phyloP scores from a whole-genome alignment of 805 yeast species.

The Teunomyces kruisii region DNA sequence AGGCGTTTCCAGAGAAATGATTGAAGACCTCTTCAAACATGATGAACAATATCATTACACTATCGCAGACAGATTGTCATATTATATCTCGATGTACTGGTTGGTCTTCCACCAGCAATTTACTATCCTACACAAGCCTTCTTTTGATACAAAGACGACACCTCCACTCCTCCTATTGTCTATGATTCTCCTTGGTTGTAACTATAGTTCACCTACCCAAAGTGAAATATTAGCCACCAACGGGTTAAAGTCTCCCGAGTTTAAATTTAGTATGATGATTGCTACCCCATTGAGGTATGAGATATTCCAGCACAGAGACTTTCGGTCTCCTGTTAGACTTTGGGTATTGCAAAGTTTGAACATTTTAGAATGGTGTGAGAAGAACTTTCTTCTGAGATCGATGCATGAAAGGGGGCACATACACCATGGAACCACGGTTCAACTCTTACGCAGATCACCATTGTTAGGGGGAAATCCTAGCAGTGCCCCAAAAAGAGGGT shows the following conservation, averaged over 20 bases:
- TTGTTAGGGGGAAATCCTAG: conserved; percentile 70
- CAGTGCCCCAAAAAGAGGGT: conserved; percentile 22
- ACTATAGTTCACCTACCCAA: conserved; percentile 26
- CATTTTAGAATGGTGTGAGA: conserved; percentile 77
- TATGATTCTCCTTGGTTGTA: conserved; percentile 59
- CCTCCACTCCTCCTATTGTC: conserved; percentile 52
- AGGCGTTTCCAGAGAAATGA: conserved; percentile 19
- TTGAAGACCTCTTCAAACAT: conserved; percentile 28
- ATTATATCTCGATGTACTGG: conserved; percentile 51
- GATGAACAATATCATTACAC: conserved; percentile 20
- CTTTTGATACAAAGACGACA: conserved; percentile 49
- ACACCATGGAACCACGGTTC: conserved; percentile 86
- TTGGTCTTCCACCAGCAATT: conserved; percentile 57
- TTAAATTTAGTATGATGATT: conserved; percentile 44
- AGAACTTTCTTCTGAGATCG: conserved; percentile 63
- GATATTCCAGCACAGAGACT: conserved; percentile 68
- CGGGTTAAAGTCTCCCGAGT: conserved; percentile 29
- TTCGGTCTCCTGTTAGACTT: conserved; percentile 71
- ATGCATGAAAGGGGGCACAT: conserved; percentile 81
- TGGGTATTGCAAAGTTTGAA: conserved; percentile 77
- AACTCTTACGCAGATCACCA: conserved; percentile 72
- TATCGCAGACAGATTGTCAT: conserved; percentile 34
- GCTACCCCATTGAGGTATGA: conserved; percentile 65
- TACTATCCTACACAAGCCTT: conserved; percentile 58
- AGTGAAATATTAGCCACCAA: conserved; percentile 16